phyloP scores from a whole-genome alignment of 441 rosid species.

The Corymbia citriodora region DNA sequence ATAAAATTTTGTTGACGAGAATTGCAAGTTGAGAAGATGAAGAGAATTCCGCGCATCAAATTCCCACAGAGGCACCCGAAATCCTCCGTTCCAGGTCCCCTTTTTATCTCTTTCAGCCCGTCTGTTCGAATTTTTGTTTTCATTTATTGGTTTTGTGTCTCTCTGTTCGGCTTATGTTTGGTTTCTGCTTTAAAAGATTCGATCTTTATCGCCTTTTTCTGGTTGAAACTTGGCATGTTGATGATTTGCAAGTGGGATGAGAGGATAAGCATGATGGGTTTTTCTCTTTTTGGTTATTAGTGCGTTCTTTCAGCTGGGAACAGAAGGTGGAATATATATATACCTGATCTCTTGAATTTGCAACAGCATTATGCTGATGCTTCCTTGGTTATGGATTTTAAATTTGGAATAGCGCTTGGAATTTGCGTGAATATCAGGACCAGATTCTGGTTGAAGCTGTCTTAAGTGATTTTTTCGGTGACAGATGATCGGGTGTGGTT shows the following conservation, averaged over 20 bases:
- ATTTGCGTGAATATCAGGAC: not conserved
- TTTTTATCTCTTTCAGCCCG: not conserved
- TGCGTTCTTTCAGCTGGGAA: not conserved
- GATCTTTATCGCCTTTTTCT: not conserved
- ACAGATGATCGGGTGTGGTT: not conserved
- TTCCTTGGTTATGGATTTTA: not conserved
- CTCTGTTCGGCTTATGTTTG: not conserved
- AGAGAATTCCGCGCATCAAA: conserved; percentile 68
- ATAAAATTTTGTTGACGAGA: not conserved
- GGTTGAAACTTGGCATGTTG: not conserved
- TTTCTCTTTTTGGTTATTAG: not conserved
- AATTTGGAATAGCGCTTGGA: not conserved
- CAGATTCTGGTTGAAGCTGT: not conserved
- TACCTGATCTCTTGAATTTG: not conserved
- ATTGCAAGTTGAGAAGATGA: conserved; percentile 15
- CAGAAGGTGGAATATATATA: not conserved
- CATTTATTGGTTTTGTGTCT: not conserved
- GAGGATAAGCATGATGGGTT: not conserved
- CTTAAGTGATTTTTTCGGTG: not conserved
- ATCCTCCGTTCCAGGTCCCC: conserved; percentile 30
- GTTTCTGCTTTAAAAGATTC: not conserved
- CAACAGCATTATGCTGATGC: not conserved
- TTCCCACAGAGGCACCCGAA: conserved; percentile 53
- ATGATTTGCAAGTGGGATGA: not conserved
- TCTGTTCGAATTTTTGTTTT: not conserved